A percentile compares a stretch with the other conserved stretches of the same genome.
Evolutionary conservation across 1,284 basidiomycete species (phyloP).

Genomic region (Austropuccinia psidii): DNA sequence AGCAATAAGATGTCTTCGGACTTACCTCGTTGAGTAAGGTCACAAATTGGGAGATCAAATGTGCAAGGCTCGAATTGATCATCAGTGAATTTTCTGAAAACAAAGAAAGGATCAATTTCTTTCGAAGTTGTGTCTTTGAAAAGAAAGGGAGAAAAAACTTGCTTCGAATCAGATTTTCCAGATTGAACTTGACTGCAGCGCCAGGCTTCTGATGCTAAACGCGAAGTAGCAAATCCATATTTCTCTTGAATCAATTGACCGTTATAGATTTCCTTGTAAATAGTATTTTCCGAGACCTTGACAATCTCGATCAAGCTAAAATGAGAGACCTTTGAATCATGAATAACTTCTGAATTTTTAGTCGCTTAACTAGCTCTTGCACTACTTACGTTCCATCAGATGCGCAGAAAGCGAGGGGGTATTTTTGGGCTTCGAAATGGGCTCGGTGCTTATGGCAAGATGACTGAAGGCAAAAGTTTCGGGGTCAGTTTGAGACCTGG

Average conservation of each 20-base stretch:
- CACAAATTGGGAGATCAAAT: conserved; percentile 31
- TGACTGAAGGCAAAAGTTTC: neutral
- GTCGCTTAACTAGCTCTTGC: neutral
- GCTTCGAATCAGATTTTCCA: neutral
- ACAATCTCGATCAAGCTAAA: conserved; percentile 31
- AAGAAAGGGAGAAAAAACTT: neutral
- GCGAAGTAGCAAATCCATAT: conserved; percentile 28
- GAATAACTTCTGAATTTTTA: neutral
- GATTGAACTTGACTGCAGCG: neutral
- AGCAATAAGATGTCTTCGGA: no score
- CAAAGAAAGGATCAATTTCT: neutral
- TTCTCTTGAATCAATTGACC: conserved; percentile 21
- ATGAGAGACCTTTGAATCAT: neutral
- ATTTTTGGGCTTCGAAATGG: neutral
- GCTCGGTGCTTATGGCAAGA: neutral
- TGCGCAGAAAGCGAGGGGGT: conserved; percentile 17
- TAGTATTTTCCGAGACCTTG: conserved; percentile 2
- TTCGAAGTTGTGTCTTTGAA: neutral
- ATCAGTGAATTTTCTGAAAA: neutral
- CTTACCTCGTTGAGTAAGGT: conserved; percentile 28
- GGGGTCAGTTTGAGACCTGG: no score
- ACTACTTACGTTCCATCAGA: conserved; percentile 29
- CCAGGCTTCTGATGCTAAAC: conserved; percentile 20
- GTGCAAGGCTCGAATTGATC: conserved; percentile 15
- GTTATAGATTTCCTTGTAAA: conserved; percentile 25